Conservation (phyloP, 1,284 basidiomycete species). For the Mycosarcoma mackinlayi region DNA sequence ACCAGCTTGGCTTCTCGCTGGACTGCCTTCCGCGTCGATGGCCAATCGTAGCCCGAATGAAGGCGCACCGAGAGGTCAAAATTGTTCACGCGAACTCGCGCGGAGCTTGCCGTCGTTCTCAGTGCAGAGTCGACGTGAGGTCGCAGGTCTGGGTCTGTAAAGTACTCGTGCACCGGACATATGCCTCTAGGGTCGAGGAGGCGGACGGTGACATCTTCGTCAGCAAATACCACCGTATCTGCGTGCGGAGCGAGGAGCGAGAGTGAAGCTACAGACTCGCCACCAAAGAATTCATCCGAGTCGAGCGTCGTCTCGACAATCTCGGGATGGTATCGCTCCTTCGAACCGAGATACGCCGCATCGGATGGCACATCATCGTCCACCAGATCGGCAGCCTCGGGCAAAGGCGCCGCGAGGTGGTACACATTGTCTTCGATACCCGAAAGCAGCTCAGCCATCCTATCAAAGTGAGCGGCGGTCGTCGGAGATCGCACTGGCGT, state of each 20-base stretch:
- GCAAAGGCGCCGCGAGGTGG: slow-evolving; percentile 74
- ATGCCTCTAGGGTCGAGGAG: slow-evolving; percentile 75
- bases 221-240: slow-evolving; percentile 74
- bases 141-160: slow-evolving; percentile 42
- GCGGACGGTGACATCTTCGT: slow-evolving; percentile 85
- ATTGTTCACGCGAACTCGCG: slow-evolving; percentile 42
- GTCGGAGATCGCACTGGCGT: neutral
- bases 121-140: slow-evolving; percentile 32
- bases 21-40: slow-evolving; percentile 82
- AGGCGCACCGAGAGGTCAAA: slow-evolving; percentile 53
- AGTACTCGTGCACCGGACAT: slow-evolving; percentile 69
- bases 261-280: slow-evolving; percentile 56
- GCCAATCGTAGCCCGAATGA: slow-evolving; percentile 83
- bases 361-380: slow-evolving; percentile 90
- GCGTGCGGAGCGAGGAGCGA: slow-evolving; percentile 43
- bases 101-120: slow-evolving; percentile 34
- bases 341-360: slow-evolving; percentile 82
- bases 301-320: slow-evolving; percentile 74
- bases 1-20: slow-evolving; percentile 89
- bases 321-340: slow-evolving; percentile 71
- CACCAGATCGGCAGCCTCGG: slow-evolving; percentile 84
- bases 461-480: slow-evolving; percentile 3
- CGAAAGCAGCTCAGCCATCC: slow-evolving; percentile 67
- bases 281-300: slow-evolving; percentile 70
- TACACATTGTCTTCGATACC: slow-evolving; percentile 89